A percentile compares a stretch with the other conserved stretches of the same genome.
Conservation (phyloP, 2,329 filamentous ascomycete genomes). For the Paramyrothecium roridum region DNA sequence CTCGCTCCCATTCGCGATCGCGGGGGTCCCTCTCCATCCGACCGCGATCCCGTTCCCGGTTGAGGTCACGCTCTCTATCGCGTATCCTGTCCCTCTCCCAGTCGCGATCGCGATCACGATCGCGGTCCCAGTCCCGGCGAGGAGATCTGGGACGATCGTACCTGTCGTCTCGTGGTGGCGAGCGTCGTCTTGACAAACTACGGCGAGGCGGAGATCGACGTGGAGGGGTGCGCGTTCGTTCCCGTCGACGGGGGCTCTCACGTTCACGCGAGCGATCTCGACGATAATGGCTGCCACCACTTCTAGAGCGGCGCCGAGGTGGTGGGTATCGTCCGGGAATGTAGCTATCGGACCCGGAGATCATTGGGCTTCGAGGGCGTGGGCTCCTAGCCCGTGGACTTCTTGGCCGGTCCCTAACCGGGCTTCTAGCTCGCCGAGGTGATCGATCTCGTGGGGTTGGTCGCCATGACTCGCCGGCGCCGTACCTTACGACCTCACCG, state of each 20-base stretch:
- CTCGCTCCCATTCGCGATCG: slow-evolving; percentile 15
- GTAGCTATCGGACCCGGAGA: slow-evolving; percentile 40
- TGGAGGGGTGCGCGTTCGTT: slow-evolving; percentile 29
- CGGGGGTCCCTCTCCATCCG: slow-evolving; percentile 18
- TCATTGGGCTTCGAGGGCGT: slow-evolving; percentile 32
- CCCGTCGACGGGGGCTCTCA: slow-evolving; percentile 32
- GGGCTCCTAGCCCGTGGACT: slow-evolving; percentile 37
- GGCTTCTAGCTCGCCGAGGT: slow-evolving; percentile 30
- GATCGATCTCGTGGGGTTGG: slow-evolving; percentile 53
- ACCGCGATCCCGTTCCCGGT: slow-evolving; percentile 21
- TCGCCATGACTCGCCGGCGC: slow-evolving; percentile 59
- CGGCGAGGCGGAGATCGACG: slow-evolving; percentile 35
- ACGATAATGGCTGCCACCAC: slow-evolving; percentile 36
- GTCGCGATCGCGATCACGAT: slow-evolving; percentile 20
- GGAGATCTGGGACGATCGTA: slow-evolving; percentile 35
- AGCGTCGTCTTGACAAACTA: slow-evolving; percentile 32
- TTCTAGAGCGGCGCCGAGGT: slow-evolving; percentile 38
- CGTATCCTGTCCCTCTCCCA: slow-evolving; percentile 24
- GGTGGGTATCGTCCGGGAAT: slow-evolving; percentile 38
- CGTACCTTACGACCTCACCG: slow-evolving; percentile 59
- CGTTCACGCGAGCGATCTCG: slow-evolving; percentile 38
- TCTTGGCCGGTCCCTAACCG: slow-evolving; percentile 23
- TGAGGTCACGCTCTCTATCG: slow-evolving; percentile 20
- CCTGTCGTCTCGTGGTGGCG: slow-evolving; percentile 30
- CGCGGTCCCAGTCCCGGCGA: slow-evolving; percentile 25